Base-by-base conservation (phyloP, 2,329 filamentous ascomycete species). In the Aspergillus sp. region DNA sequence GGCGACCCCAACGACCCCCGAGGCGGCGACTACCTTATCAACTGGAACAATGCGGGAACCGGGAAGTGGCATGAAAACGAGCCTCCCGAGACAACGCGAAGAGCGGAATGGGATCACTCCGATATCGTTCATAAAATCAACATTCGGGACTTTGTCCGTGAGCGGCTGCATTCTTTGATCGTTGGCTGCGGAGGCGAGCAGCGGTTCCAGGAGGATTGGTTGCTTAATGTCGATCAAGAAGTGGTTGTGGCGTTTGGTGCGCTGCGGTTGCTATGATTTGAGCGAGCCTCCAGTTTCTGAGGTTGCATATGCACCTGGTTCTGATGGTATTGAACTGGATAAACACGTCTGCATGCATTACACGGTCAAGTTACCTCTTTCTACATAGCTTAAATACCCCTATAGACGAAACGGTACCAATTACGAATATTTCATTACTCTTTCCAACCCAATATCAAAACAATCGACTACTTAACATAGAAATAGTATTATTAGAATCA, bases 91-190 rank as follows among this genome's bases (percentile, higher is more conserved):
- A 75, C 71, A 39, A 66, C 64, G 21, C 74, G 78, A 17, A 73
- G 73, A 41, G 70, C 74, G 7, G 66, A 74, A 41, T 74, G 77
- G 72, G 73, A 73, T 23, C 70, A 68, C 40, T 64, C 70, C 6
- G 78, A 81, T 57, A 67, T 73, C 9, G 70, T 79, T 14, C 76
- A 79, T 55, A 73, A 72, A 15, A 69, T 79, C 50, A 77, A 79
- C 44, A 74, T 79, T 27, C 72, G 77, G n/a, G 70, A 74, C 11
- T 80, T 78, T 60, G 70, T 81, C 11, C 71, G 73, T 2, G 72
- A 77, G 48, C 72, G 71, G 39, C 60, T 81, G 37, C 73, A 73
- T 15, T 68, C 71, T 6, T 64, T 77, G n/a, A 72, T 78, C 47
- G 63, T 67, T 45, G 64, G 66, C 3, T 77, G 75, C 61, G 77